Base-by-base conservation (phyloP, 2,329 filamentous ascomycete genomes). In the Cladosporium sp. region DNA sequence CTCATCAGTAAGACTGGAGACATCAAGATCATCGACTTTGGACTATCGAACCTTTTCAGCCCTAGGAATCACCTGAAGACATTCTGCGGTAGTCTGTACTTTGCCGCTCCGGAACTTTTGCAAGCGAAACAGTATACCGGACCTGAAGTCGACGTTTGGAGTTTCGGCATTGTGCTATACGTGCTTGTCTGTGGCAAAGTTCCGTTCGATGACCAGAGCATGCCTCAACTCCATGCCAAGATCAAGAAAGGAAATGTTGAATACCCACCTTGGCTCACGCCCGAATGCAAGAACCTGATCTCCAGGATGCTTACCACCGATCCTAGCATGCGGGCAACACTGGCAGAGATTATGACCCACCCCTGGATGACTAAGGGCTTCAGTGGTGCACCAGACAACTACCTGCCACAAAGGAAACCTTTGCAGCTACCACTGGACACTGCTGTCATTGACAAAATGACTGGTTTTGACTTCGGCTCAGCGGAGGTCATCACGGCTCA, bases 1-100 rank as follows among this genome's bases (percentile, higher is more conserved):
- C 86, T 99, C 67, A 99, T 99, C 80, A 97, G 93, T 84, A 98
- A 98, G 83, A 97, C 91, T 1, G 95, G 95, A 48, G 95, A 99
- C 76, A 99, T 99, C 79, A 98, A 98, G 77, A 98, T 99, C 73
- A 99, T 99, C 71, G 95, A 99, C 76, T 99, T 99, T 77, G 95
- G 94, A 32, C 84, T 99, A 63, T 98, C 94, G 82, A 99, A 99
- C 74, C 86, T 98, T 5, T 99, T 97, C 78, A 89, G 92, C 7
- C 95, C 95, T 0, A 85, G 89, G 53, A 87, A 86, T 67, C 89
- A 96, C 68, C 85, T 98, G 65, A 97, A 97, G 80, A 99, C 95
- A 0, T 99, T 98, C 75, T 99, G 95, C 74, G 95, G 95, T 56
- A 97, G 93, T 83, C 82, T 99, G 43, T 99, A 99, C 77, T 99